phyloP scores from a whole-genome alignment of 129 eudicot species.

The Flaveria trinervia region DNA sequence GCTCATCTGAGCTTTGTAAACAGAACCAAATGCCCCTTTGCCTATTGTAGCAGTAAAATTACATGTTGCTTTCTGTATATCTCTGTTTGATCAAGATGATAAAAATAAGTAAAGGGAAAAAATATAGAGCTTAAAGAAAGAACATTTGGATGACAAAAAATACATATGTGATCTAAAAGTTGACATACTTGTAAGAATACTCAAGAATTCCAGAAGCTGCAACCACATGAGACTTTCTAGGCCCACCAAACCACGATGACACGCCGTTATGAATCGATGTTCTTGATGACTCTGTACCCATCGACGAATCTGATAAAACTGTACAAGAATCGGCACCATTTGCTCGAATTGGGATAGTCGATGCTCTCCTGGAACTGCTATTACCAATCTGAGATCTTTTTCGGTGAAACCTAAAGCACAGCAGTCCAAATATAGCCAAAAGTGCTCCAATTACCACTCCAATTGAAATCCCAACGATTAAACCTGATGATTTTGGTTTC shows the following conservation, averaged over 20 bases:
- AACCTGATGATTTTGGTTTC: slow-evolving; percentile 62
- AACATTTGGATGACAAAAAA: not conserved
- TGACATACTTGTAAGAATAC: slow-evolving; percentile 78
- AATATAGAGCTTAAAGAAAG: not conserved
- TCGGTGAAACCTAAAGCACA: slow-evolving; percentile 72
- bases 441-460: slow-evolving; percentile 86
- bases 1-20: slow-evolving; percentile 87
- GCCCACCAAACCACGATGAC: slow-evolving; percentile 63
- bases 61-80: slow-evolving; percentile 79
- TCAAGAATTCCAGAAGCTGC: slow-evolving; percentile 90
- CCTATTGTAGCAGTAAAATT: slow-evolving; percentile 87
- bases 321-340: slow-evolving; percentile 89
- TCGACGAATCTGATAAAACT: slow-evolving; percentile 72
- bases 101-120: not conserved
- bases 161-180: not conserved
- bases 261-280: slow-evolving; percentile 37
- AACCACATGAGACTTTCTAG: slow-evolving; percentile 62
- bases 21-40: slow-evolving; percentile 96
- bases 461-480: slow-evolving; percentile 80
- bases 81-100: slow-evolving; percentile 49
- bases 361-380: slow-evolving; percentile 80
- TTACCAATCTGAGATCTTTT: slow-evolving; percentile 76
- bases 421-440: slow-evolving; percentile 59
- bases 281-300: slow-evolving; percentile 78
- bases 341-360: slow-evolving; percentile 68